Percentiles rank a stretch among this genome's conserved stretches.
phyloP scores from a whole-genome alignment of 2,329 filamentous ascomycete genomes.

The Fusarium domesticum region DNA sequence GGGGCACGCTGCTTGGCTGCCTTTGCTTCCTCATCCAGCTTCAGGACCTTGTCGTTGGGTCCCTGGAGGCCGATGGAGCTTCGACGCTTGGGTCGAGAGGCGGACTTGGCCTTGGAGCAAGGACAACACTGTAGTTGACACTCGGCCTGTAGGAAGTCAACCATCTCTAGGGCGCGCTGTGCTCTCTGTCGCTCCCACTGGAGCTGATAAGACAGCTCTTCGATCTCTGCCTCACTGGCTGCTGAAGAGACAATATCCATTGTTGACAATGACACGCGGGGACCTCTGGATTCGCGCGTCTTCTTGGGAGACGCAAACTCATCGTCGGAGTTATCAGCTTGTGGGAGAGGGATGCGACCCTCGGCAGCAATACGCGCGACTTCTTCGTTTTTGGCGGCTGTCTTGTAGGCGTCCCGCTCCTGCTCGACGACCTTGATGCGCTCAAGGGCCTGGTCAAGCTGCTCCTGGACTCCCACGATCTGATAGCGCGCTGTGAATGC shows the following conservation, averaged over 20 bases:
- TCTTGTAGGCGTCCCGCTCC: constrained; percentile 72
- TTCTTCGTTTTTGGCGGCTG: constrained; percentile 69
- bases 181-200: constrained; percentile 62
- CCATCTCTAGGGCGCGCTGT: constrained; percentile 66
- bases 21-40: constrained; percentile 33
- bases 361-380: constrained; percentile 70
- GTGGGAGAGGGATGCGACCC: constrained; percentile 65
- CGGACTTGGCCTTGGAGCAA: constrained; percentile 45
- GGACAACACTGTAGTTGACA: constrained; percentile 66
- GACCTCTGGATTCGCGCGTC: constrained; percentile 32
- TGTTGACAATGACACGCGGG: constrained; percentile 46
- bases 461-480: constrained; percentile 62
- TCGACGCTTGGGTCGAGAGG: constrained; percentile 23
- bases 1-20: constrained; percentile 21
- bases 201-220: constrained; percentile 51
- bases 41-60: constrained; percentile 34
- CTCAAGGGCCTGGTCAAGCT: constrained; percentile 62
- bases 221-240: constrained; percentile 56
- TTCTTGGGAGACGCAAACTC: constrained; percentile 63
- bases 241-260: constrained; percentile 54
- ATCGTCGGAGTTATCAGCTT: constrained; percentile 49
- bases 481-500: constrained; percentile 66
- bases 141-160: constrained; percentile 74
- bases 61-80: constrained; percentile 26
- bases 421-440: constrained; percentile 65